Base-by-base conservation (phyloP, 768 basidiomycete species). In the Lactarius sanguifluus region DNA sequence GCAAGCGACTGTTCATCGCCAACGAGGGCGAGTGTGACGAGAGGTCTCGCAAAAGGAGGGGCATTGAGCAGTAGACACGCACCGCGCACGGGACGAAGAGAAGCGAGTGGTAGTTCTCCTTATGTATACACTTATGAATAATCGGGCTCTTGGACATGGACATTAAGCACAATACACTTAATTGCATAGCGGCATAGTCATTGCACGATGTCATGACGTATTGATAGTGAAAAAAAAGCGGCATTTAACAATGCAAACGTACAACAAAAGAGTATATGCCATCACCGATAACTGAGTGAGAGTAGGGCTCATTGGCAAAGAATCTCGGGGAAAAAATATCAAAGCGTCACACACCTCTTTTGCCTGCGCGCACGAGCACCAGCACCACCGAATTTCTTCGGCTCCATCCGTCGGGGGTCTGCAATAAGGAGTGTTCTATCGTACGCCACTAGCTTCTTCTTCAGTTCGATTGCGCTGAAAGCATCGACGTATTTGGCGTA, bases 401-500 rank as follows among this genome's bases (percentile, higher is more conserved):
- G 96, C 79, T 98, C 96, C 90, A 91, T 92, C 83, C 96, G 90
- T 81, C 97, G 88, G 71, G 94, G 94, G 77, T 96, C 94, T 64
- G 94, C 91, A 71, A 96, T 95, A 74, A 96, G 79, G 68, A 96
- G 81, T 59, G 91, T 87, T 71, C 91, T 84, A 83, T 99, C 97
- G 79, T 98, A 98, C 18, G 93, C 89, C 69, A 97, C 92, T 72
- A 98, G 81, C 78, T 92, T 93, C 86, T 98, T 98, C 88, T 97
- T 98, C 81, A 99, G 78, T 81, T 96, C 96, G 80, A 99, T 87
- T 30, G 96, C 94, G 73, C 92, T 94, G 79, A 88, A 95, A 70
- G 97, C 97, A 77, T 99, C 97, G 77, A 94, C 84, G 83, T 98
- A 98, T 81, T 98, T 99, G 80, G 94, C 92, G 79, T 96, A 95